Base-by-base conservation (phyloP, 352 stramenopile species). In the Phytophthora brassicae region DNA sequence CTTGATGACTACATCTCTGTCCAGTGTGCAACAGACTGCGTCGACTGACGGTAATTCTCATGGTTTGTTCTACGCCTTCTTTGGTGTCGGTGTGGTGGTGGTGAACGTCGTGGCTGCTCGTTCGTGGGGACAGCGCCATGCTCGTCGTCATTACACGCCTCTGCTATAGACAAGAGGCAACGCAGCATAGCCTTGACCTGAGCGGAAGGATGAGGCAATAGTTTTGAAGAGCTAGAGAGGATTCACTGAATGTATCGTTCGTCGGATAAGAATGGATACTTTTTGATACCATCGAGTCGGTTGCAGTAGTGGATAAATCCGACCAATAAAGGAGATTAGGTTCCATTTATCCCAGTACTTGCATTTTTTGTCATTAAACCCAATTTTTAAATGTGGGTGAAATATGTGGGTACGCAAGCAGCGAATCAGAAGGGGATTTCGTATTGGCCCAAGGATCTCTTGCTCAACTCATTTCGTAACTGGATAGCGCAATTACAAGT, bases 111-210 rank as follows among this genome's bases (percentile, higher is more conserved):
- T 80, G 48, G 68, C 68, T 39, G 73, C 66, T 26, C 75, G 77
- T 45, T 74, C 66, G 41, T 77, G 72, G 71, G 61, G 75, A 54
- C 64, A 75, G 65, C 74, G 70, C 54, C 74, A 69, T 42, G 60
- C 67, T 56, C 78, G 75, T 68, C 68, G 75, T 53, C 74, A 84
- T 62, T 88, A 88, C 78, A 75, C 50, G 43, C 75, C 36, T 55
- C 74, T 88, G 2, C 53, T 79, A 5, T 88, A 80, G 38, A 35
- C 48, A 47, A 7, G 5, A 48, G 45, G 20, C 13, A 16, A 38
- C 11, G 36, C 12, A 1, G 47, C 31, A n/a, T 23, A 22, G 35
- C 8, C 35, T 41, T n/a, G n/a, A n/a, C n/a, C n/a, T n/a, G n/a
- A n/a, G n/a, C n/a, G 13, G 35, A 22, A 43, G 36, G 36, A 43